phyloP scores from a whole-genome alignment of 2,329 filamentous ascomycete genomes.

The Monascus ruber region DNA sequence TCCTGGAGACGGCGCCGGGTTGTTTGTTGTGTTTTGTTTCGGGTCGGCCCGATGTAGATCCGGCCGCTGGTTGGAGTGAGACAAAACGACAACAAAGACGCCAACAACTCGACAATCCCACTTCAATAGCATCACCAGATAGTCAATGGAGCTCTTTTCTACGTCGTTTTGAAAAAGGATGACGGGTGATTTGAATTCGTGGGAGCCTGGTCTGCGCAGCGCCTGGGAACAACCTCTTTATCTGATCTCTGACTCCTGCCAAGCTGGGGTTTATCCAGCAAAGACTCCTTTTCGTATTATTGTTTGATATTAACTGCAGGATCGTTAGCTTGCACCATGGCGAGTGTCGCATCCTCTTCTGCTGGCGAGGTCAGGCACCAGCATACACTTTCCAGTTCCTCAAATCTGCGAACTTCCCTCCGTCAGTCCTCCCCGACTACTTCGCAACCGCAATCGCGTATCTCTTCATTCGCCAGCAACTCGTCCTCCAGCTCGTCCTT shows the following conservation, averaged over 20 bases:
- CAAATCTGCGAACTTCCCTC: slow-evolving; percentile 13
- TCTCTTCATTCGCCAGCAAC: slow-evolving; percentile 42
- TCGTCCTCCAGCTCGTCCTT: slow-evolving; percentile 47
- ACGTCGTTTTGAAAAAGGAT: slow-evolving; percentile 1
- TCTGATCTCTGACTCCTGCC: too few relatives aligned
- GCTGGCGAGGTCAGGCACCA: slow-evolving; percentile 15
- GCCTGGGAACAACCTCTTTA: too few relatives aligned
- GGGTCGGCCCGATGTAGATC: slow-evolving; percentile 26
- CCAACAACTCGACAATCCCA: not conserved
- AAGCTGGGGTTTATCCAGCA: too few relatives aligned
- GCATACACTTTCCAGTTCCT: slow-evolving; percentile 10
- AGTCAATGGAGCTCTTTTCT: not conserved
- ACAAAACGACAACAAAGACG: not conserved
- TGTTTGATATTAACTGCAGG: too few relatives aligned
- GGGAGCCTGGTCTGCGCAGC: too few relatives aligned
- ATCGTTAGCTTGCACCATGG: slow-evolving; percentile 3
- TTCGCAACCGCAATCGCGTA: slow-evolving; percentile 37
- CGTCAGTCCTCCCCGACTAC: slow-evolving; percentile 47
- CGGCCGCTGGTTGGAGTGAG: slow-evolving; percentile 5
- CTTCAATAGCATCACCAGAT: not conserved
- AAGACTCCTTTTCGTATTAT: too few relatives aligned
- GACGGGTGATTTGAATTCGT: too few relatives aligned
- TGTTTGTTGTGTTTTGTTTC: slow-evolving; percentile 4
- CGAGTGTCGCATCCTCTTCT: slow-evolving; percentile 10
- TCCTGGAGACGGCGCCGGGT: not conserved